phyloP scores from a whole-genome alignment of 2,329 filamentous ascomycete species.

The Apiospora pterosperma region DNA sequence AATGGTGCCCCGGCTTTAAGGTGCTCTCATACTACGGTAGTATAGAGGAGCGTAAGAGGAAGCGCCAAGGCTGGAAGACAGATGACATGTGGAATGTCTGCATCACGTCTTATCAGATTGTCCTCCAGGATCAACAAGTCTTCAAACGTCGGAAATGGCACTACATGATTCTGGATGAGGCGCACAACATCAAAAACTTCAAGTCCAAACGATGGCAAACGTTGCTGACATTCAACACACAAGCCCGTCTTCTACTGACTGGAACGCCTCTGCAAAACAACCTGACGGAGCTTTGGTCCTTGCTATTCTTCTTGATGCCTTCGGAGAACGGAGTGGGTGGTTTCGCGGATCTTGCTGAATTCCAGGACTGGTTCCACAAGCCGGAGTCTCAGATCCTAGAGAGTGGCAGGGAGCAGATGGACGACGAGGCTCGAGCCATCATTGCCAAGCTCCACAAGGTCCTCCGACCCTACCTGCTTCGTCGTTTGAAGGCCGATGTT shows the following conservation, averaged over 20 bases:
- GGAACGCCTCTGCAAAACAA: conserved; percentile 97
- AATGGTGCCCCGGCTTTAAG: conserved; percentile 97
- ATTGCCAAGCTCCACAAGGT: conserved; percentile 94
- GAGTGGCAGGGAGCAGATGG: conserved; percentile 88
- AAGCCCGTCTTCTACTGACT: conserved; percentile 80
- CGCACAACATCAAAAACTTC: conserved; percentile 99
- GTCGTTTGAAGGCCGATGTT: conserved; percentile 90
- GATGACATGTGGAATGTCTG: conserved; percentile 95
- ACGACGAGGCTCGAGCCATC: conserved; percentile 87
- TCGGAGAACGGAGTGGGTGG: conserved; percentile 82
- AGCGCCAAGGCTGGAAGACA: conserved; percentile 89
- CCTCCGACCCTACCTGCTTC: conserved; percentile 83
- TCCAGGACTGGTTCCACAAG: conserved; percentile 92
- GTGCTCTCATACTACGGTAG: conserved; percentile 96
- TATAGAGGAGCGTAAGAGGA: conserved; percentile 85
- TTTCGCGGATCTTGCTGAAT: conserved; percentile 92
- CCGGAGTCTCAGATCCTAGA: conserved; percentile 96
- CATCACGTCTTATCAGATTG: conserved; percentile 96
- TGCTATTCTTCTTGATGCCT: conserved; percentile 95
- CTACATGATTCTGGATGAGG: conserved; percentile 97
- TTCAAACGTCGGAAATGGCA: conserved; percentile 94
- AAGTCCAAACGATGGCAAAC: conserved; percentile 97
- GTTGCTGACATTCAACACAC: conserved; percentile 88
- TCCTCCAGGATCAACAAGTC: conserved; percentile 88
- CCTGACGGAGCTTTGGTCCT: conserved; percentile 91